Percentiles rank a stretch among this genome's conserved stretches.
These are phyloP conservation scores for Botrytis deweyae DNA, from an alignment of 2,329 filamentous ascomycete species.

Conservation along the genomic window DNA sequence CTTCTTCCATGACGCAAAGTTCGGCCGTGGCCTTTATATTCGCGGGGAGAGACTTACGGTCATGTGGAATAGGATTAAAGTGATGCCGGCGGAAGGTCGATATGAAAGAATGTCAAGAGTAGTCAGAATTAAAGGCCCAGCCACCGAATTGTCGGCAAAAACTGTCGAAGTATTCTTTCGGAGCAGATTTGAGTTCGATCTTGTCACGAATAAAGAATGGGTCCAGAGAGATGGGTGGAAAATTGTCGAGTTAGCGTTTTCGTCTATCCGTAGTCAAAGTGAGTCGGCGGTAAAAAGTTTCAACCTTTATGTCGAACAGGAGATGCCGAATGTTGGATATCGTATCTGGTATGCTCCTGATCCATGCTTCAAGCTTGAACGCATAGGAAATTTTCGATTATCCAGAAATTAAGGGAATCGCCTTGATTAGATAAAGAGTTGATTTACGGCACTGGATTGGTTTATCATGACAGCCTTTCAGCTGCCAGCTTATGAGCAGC, in stretches of 20 bases:
- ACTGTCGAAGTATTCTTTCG: conserved; percentile 5
- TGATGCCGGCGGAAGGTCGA: background rate
- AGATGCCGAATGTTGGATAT: background rate
- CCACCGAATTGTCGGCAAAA: background rate
- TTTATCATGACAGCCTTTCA: background rate
- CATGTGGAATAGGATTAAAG: conserved; percentile 16
- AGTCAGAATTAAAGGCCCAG: conserved; percentile 17
- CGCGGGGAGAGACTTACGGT: background rate
- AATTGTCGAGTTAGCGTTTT: conserved; percentile 23
- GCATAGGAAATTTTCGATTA: background rate
- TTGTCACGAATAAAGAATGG: conserved; percentile 17
- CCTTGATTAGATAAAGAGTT: background rate
- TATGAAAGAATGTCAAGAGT: conserved; percentile 19
- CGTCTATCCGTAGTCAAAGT: conserved; percentile 25
- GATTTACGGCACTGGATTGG: background rate
- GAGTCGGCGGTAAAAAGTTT: conserved; percentile 15
- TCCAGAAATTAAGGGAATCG: background rate
- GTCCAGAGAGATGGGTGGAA: background rate
- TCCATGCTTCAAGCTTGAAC: conserved; percentile 22
- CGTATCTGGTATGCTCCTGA: conserved; percentile 25
- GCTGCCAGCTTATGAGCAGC: background rate
- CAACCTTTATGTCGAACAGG: background rate
- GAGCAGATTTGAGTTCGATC: conserved; percentile 16
- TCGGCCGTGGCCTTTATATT: background rate
- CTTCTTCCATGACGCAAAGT: background rate